A percentile compares a stretch with the other conserved stretches of the same genome.
phyloP scores from a whole-genome alignment of 1,284 basidiomycete genomes.

The Ceratobasidium sp. region DNA sequence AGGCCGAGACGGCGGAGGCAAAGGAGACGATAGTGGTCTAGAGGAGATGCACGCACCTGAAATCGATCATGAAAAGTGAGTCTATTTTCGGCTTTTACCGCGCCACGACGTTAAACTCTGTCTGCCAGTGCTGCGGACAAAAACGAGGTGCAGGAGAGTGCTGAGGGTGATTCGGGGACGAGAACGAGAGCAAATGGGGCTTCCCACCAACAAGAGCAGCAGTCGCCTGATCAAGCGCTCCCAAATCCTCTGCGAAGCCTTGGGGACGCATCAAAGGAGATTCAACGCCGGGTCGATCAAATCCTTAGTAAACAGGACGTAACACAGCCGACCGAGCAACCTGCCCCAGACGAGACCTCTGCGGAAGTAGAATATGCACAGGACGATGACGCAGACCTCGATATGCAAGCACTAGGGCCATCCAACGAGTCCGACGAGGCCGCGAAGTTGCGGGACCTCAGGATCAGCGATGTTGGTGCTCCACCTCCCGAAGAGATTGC shows the following conservation, averaged over 20 bases:
- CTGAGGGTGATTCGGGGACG: not conserved
- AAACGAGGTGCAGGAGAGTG: not conserved
- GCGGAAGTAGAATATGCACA: conserved; percentile 86
- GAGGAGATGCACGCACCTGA: conserved; percentile 2
- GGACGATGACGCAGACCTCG: conserved; percentile 74
- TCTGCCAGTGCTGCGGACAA: conserved; percentile 30
- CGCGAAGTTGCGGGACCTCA: conserved; percentile 83
- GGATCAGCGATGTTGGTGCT: conserved; percentile 63
- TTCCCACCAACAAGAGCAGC: conserved; percentile 24
- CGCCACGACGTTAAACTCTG: not conserved
- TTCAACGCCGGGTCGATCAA: conserved; percentile 84
- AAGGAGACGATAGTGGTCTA: conserved; percentile 35
- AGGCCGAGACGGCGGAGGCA: conserved; percentile 48
- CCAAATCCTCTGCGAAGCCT: conserved; percentile 82
- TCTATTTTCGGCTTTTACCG: not conserved
- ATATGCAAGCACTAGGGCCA: conserved; percentile 91
- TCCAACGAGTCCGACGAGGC: conserved; percentile 80
- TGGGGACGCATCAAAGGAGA: conserved; percentile 87
- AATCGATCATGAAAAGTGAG: conserved; percentile 3
- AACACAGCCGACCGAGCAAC: conserved; percentile 52
- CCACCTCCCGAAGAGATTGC: conserved; percentile 51
- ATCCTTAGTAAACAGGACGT: conserved; percentile 71
- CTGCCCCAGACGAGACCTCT: conserved; percentile 54
- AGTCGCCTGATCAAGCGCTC: conserved; percentile 14
- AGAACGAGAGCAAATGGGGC: not conserved